Evolutionary conservation across 1,284 basidiomycete genomes (phyloP).

Genomic region (Melampsora americana): DNA sequence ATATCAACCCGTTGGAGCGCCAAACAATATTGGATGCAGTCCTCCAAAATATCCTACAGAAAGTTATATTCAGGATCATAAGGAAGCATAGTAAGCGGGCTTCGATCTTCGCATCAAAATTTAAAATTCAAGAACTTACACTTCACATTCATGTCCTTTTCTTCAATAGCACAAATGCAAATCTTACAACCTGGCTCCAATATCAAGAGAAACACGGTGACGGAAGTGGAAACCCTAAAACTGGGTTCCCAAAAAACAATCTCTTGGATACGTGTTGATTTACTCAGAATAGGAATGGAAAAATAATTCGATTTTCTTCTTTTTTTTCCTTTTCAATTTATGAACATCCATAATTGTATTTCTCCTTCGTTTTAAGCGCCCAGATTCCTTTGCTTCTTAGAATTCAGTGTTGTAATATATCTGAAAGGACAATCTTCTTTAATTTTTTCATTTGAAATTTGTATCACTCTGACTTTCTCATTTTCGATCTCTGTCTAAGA

Average conservation of each 20-base stretch:
- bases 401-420: too few relatives aligned
- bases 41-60: constrained; percentile 72
- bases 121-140: not conserved
- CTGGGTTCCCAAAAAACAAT: constrained; percentile 42
- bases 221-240: constrained; percentile 27
- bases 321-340: too few relatives aligned
- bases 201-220: constrained; percentile 38
- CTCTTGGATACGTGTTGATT: constrained; percentile 37
- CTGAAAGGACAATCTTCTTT: too few relatives aligned
- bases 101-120: not conserved
- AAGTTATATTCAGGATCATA: constrained; percentile 62
- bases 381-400: too few relatives aligned
- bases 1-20: constrained; percentile 51
- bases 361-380: too few relatives aligned
- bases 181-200: constrained; percentile 56
- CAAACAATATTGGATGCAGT: constrained; percentile 76
- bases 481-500: too few relatives aligned
- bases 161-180: constrained; percentile 54
- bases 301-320: too few relatives aligned
- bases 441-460: too few relatives aligned
- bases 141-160: not conserved
- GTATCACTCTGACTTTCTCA: too few relatives aligned
- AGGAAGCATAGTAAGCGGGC: constrained; percentile 28
- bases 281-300: not conserved
- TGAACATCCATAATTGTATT: too few relatives aligned